A percentile compares a stretch with the other conserved stretches of the same genome.
Evolutionary conservation across 108 stramenopile genomes (phyloP).

Genomic region (Nannochloropsis salina): DNA sequence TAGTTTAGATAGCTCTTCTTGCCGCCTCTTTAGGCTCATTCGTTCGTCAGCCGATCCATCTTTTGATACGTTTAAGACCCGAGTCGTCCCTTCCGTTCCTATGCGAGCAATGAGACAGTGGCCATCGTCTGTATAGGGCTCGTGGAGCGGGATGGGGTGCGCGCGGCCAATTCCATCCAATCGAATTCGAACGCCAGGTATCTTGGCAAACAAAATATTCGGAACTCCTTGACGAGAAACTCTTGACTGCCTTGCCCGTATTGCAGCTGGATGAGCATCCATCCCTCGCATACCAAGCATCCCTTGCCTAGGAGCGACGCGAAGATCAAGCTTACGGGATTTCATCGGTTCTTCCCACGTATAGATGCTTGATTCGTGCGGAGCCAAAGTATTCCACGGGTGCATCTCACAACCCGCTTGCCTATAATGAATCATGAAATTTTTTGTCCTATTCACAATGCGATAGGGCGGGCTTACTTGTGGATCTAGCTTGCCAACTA

Average conservation of each 20-base stretch:
- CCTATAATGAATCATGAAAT: neutral
- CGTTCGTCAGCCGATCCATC: neutral
- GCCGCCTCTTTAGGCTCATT: conserved; percentile 5
- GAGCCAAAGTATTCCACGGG: neutral
- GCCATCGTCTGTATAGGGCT: conserved; percentile 3
- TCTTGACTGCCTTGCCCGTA: neutral
- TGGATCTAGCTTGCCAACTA: conserved; percentile 22
- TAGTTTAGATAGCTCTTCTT: neutral
- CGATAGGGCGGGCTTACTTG: neutral
- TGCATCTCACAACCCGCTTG: conserved; percentile 1
- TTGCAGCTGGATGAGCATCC: neutral
- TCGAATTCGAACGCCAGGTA: neutral
- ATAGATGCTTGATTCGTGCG: conserved; percentile 24
- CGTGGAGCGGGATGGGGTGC: conserved; percentile 11
- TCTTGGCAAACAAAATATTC: neutral
- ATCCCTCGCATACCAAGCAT: neutral
- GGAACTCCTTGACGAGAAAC: neutral
- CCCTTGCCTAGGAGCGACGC: neutral
- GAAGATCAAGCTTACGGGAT: conserved; percentile 23
- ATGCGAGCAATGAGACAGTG: neutral
- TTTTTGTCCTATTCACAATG: neutral
- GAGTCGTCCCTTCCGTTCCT: conserved; percentile 10
- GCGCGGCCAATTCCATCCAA: neutral
- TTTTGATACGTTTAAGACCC: neutral
- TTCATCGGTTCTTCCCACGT: conserved; percentile 48